phyloP scores from a whole-genome alignment of 768 basidiomycete genomes.

The Pleurotus pulmonarius region DNA sequence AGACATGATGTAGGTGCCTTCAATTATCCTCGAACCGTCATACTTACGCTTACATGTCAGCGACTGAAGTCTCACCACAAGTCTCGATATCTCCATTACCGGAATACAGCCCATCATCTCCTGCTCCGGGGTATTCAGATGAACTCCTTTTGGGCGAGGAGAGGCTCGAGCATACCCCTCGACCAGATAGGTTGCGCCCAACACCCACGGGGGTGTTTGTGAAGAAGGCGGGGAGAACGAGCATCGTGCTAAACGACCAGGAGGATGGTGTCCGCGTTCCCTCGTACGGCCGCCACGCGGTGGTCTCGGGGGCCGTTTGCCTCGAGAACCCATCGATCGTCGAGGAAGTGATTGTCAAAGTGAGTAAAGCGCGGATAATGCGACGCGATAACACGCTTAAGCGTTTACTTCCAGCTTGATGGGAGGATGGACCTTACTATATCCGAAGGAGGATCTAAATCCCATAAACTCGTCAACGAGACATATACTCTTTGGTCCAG shows the following conservation, averaged over 20 bases:
- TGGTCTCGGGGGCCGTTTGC: conserved; percentile 39
- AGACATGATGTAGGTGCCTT: not conserved
- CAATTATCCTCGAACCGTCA: too few relatives aligned
- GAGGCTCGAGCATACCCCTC: conserved; percentile 47
- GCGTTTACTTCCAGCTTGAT: conserved; percentile 28
- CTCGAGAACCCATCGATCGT: conserved; percentile 36
- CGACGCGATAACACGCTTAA: not conserved
- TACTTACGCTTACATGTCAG: not conserved
- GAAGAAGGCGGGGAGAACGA: conserved; percentile 34
- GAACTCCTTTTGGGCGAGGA: conserved; percentile 50
- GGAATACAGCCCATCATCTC: conserved; percentile 48
- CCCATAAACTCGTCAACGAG: conserved; percentile 28
- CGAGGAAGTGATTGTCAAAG: conserved; percentile 41
- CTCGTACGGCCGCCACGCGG: conserved; percentile 38
- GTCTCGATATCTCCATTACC: conserved; percentile 31
- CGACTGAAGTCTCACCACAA: too few relatives aligned
- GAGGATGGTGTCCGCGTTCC: conserved; percentile 35
- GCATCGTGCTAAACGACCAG: conserved; percentile 44
- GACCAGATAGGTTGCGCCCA: conserved; percentile 15
- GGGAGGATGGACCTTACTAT: conserved; percentile 38
- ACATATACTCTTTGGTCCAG: conserved; percentile 32
- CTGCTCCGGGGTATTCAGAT: conserved; percentile 56
- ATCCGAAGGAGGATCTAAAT: conserved; percentile 35
- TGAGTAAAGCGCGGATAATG: conserved; percentile 14
- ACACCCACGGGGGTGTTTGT: conserved; percentile 37